These are phyloP conservation scores for Naganishia antarctica DNA, from an alignment of 768 basidiomycete species.

Conservation along the genomic window DNA sequence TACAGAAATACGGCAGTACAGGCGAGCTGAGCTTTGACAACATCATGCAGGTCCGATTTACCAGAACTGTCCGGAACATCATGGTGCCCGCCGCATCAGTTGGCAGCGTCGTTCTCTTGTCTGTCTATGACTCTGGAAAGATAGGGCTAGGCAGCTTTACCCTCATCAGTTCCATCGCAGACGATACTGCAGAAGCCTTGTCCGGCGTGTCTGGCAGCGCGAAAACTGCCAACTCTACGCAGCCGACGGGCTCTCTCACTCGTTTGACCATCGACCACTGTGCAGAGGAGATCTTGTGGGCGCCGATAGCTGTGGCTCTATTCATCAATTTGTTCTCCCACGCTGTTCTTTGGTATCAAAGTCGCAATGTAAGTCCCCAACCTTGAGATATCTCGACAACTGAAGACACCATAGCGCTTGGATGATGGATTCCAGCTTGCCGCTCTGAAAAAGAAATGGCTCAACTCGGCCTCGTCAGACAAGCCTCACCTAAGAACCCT, in stretches of 20 bases:
- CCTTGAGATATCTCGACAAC: no score
- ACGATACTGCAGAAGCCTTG: not conserved
- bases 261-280: constrained; percentile 4
- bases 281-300: not conserved
- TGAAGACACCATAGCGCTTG: no score
- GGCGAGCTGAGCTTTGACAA: constrained; percentile 6
- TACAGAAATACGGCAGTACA: not conserved
- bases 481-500: not conserved
- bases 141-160: not conserved
- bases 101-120: not conserved
- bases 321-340: not conserved
- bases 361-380: not conserved
- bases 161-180: not conserved
- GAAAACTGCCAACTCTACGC: not conserved
- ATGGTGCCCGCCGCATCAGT: not conserved
- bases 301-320: not conserved
- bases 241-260: not conserved
- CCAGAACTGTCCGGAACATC: constrained; percentile 7
- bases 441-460: not conserved
- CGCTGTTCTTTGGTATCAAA: not conserved
- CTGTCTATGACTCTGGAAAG: not conserved
- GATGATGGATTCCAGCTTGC: not conserved
- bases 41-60: constrained; percentile 6
- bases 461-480: not conserved
- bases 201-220: not conserved